Evolutionary conservation across 345 rosid species (phyloP).

Genomic region (Rhizophora apiculata): DNA sequence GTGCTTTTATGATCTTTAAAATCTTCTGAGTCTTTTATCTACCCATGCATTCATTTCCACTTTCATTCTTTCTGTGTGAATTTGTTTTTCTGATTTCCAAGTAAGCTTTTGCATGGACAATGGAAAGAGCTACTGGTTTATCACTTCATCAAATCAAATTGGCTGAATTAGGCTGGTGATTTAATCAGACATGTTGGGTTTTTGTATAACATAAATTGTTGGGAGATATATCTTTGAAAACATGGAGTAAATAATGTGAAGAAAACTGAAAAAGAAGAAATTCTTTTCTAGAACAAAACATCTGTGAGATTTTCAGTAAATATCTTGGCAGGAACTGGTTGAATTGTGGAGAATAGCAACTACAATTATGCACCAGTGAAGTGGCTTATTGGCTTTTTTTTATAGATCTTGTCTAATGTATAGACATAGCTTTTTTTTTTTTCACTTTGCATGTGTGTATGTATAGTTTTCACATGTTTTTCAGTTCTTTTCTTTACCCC

Average conservation of each 20-base stretch:
- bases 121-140: neutral
- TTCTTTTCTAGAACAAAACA: neutral
- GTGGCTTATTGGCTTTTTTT: too few species aligned
- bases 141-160: too few species aligned
- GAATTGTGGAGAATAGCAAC: neutral
- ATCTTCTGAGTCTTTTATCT: neutral
- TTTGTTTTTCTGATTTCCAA: neutral
- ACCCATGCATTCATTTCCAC: neutral
- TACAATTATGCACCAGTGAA: neutral
- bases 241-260: neutral
- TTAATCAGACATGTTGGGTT: neutral
- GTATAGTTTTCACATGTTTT: too few species aligned
- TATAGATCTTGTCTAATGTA: too few species aligned
- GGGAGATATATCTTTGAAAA: neutral
- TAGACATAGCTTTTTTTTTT: neutral
- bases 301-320: neutral
- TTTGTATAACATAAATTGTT: neutral
- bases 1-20: neutral
- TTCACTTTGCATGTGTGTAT: neutral
- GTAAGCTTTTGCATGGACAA: neutral
- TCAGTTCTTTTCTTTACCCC: too few species aligned
- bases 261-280: neutral
- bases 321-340: neutral
- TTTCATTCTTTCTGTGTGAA: neutral
- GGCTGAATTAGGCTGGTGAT: too few species aligned